Conservation (phyloP, 306 rosid species). For the Quillaja saponaria region DNA sequence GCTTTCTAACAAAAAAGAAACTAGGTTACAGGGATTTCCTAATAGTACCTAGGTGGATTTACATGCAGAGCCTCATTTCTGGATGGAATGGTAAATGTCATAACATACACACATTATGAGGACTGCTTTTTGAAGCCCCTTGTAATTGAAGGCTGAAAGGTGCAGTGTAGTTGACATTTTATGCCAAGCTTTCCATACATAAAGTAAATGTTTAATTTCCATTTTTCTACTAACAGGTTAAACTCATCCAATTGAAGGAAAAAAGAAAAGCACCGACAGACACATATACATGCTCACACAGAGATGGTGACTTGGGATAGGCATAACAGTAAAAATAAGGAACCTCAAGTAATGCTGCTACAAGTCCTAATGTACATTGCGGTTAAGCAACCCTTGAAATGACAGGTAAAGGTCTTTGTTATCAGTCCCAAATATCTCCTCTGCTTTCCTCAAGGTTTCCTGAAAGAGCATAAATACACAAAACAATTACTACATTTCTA, state of each 20-base stretch:
- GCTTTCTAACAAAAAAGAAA: too few relatives aligned
- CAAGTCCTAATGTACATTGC: conserved; percentile 61
- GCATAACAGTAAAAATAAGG: conserved; percentile 41
- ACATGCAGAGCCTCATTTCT: too few relatives aligned
- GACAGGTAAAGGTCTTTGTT: conserved; percentile 89
- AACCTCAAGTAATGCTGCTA: conserved; percentile 34
- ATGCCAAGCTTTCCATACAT: neutral
- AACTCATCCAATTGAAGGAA: conserved; percentile 17
- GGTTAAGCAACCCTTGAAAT: conserved; percentile 90
- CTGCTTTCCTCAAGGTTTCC: conserved; percentile 97
- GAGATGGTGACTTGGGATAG: conserved; percentile 17
- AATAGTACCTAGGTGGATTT: too few relatives aligned
- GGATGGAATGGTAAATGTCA: too few relatives aligned
- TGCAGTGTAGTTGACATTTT: neutral
- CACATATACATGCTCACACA: neutral
- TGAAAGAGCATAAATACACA: conserved; percentile 36
- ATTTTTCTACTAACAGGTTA: conserved; percentile 4
- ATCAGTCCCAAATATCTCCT: conserved; percentile 91
- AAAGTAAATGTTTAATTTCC: conserved; percentile 1
- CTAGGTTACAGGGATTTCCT: too few relatives aligned
- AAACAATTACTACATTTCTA: conserved; percentile 21
- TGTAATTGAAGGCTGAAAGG: conserved; percentile 6
- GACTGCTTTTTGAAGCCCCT: too few relatives aligned
- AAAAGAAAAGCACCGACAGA: neutral
- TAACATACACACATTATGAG: too few relatives aligned